These are phyloP conservation scores for Nannochloropsis oceanica DNA, from an alignment of 108 stramenopile genomes.

Conservation along the genomic window DNA sequence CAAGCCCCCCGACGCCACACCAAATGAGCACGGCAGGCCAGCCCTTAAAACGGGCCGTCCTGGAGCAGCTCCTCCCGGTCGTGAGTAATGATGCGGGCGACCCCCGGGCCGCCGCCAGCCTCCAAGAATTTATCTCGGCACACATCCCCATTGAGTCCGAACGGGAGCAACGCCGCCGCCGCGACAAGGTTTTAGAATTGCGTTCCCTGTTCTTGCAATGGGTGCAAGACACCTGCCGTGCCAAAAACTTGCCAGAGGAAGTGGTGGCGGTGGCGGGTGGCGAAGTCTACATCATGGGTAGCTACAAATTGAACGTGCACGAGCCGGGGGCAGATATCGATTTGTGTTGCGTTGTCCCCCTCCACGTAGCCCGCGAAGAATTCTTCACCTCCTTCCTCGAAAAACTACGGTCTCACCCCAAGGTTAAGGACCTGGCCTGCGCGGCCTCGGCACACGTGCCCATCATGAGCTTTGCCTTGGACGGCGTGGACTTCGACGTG, in stretches of 20 bases:
- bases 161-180: conserved; percentile 1
- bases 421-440: conserved; percentile 35
- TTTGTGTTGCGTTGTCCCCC: conserved; percentile 59
- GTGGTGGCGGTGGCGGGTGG: conserved; percentile 30
- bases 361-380: conserved; percentile 64
- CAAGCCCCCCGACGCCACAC: neutral
- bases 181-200: neutral
- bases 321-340: conserved; percentile 96
- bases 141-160: neutral
- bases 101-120: neutral
- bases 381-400: conserved; percentile 79
- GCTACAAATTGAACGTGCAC: conserved; percentile 81
- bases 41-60: neutral
- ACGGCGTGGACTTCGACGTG: conserved; percentile 90
- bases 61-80: neutral
- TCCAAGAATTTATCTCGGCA: neutral
- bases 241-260: conserved; percentile 32
- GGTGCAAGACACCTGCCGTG: conserved; percentile 1
- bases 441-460: conserved; percentile 40
- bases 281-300: conserved; percentile 53
- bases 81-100: neutral
- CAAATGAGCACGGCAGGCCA: neutral
- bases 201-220: neutral
- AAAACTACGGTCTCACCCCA: conserved; percentile 53
- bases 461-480: conserved; percentile 93